Evolutionary conservation across 805 yeast species (phyloP), one percentile per base, ranked within the genome.

Genomic region (Ogataea parapolymorpha): DNA sequence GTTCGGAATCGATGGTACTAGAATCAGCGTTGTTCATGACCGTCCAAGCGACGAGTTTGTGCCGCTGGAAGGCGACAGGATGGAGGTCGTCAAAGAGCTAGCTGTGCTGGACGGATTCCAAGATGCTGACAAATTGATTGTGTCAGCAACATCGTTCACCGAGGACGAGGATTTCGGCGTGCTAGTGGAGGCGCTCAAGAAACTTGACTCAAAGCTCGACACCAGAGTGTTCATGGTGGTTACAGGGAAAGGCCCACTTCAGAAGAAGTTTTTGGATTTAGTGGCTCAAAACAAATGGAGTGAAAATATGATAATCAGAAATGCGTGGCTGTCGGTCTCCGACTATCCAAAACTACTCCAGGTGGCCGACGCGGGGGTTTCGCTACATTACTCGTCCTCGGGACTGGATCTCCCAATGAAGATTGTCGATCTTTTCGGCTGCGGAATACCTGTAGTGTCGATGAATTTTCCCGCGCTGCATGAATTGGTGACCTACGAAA

Each of bases 371-470:
- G 58, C 90, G 26, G 98, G 96, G 2, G 73, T 93, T 2, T 91
- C 98, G 1, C 67, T 93, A 46, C 99, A 93, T 62, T 76, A 82
- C 4, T 90, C 98, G 0, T 84, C 95, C 32, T 85, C 95, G 33
- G 99, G 99, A 0, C 71, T 85, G 42, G 99, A 93, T 56, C 71
- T 93, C 43, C 99, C 99, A 1, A 93, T 93, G 99, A 93, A 93
- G 62, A 85, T 93, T 26, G 82, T 91, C 5, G 99, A 93, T 56
- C 80, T 91, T 75, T 90, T 91, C 68, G 99, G 99, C 0, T 85
- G 93, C 49, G 98, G 98, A 0, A 67, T 93, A 10, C 99, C 99
- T 1, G 97, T 89, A 0, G 68, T 90, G 2, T 78, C 96, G 0
- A 68, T 90, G 43, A 67, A 72, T 26, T 93, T 87, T 59, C 79